These are phyloP conservation scores for Hymenoscyphus fructigenus DNA, from an alignment of 2,329 filamentous ascomycete species.

Conservation along the genomic window DNA sequence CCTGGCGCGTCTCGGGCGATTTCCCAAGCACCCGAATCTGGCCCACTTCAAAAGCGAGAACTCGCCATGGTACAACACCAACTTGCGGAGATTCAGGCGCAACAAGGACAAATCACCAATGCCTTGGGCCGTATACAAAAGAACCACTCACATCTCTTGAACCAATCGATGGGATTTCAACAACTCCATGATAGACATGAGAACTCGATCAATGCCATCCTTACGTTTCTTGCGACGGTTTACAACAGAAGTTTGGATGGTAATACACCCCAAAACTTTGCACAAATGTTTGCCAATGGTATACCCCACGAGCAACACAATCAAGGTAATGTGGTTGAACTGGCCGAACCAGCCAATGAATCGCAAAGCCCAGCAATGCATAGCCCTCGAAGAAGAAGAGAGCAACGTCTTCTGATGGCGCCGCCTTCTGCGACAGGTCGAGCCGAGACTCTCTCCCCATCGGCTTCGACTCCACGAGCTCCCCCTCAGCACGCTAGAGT, in stretches of 20 bases:
- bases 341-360: slow-evolving; percentile 51
- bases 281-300: slow-evolving; percentile 78
- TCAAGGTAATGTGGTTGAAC: slow-evolving; percentile 59
- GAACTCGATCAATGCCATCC: slow-evolving; percentile 97
- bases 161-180: slow-evolving; percentile 86
- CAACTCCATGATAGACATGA: slow-evolving; percentile 94
- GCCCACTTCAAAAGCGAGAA: slow-evolving; percentile 66
- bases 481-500: slow-evolving; percentile 38
- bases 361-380: slow-evolving; percentile 27
- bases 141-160: slow-evolving; percentile 85
- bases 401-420: slow-evolving; percentile 37
- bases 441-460: slow-evolving; percentile 27
- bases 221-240: slow-evolving; percentile 94
- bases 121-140: slow-evolving; percentile 78
- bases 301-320: slow-evolving; percentile 57
- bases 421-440: slow-evolving; percentile 25
- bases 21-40: slow-evolving; percentile 38
- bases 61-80: slow-evolving; percentile 76
- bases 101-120: slow-evolving; percentile 81
- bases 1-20: slow-evolving; percentile 40
- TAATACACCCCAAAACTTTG: slow-evolving; percentile 72
- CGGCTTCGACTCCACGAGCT: slow-evolving; percentile 33
- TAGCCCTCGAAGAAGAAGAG: slow-evolving; percentile 31
- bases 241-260: slow-evolving; percentile 93
- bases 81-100: slow-evolving; percentile 76